phyloP scores from a whole-genome alignment of 2,329 filamentous ascomycete species.

The Beauveria bassiana region DNA sequence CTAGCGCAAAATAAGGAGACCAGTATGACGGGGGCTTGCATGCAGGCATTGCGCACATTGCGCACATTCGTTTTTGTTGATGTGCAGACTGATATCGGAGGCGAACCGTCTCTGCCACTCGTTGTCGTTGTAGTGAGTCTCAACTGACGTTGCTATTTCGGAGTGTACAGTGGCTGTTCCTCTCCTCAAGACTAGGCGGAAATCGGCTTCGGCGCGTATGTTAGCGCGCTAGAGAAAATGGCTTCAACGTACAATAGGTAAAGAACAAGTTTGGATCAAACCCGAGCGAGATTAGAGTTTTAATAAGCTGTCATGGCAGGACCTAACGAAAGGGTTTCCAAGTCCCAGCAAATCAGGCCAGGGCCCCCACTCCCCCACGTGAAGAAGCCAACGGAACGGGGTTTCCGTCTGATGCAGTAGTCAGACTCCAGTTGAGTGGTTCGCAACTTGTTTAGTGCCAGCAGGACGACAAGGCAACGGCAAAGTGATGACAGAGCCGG shows the following conservation, averaged over 20 bases:
- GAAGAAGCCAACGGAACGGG: conserved; percentile 1
- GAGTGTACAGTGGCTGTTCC: neutral
- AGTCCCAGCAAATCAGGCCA: neutral
- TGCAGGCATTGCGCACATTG: neutral
- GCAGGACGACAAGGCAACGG: neutral
- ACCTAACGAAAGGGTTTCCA: neutral
- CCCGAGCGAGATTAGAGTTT: conserved; percentile 2
- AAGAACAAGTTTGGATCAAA: neutral
- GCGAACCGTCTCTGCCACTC: too few relatives aligned
- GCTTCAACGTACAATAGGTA: too few relatives aligned
- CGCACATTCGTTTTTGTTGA: neutral
- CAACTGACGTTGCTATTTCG: neutral
- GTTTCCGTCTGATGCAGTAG: neutral
- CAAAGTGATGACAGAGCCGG: neutral
- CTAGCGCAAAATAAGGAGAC: neutral
- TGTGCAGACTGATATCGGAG: neutral
- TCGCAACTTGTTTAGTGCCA: neutral
- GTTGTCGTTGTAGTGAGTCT: neutral
- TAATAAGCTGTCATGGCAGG: neutral
- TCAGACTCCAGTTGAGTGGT: neutral
- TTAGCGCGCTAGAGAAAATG: neutral
- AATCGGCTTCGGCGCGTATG: neutral
- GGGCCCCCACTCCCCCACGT: conserved; percentile 8
- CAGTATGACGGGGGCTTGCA: neutral
- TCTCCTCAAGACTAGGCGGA: neutral